Base-by-base conservation (phyloP, 2,329 filamentous ascomycete species). In the Diplocarpon mali region DNA sequence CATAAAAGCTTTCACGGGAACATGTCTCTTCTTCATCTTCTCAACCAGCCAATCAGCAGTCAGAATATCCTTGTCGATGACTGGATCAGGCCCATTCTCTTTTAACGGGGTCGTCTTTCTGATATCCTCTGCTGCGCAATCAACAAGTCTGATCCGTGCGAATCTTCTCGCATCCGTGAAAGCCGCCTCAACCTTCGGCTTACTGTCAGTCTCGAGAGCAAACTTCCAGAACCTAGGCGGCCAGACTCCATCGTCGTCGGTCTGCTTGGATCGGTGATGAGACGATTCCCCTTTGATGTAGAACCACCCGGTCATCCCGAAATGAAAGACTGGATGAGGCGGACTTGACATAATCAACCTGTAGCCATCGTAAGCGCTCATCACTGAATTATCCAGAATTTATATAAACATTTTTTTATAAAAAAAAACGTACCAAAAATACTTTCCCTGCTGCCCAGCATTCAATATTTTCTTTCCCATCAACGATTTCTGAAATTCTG, bases 161-260 rank as follows among this genome's bases (percentile, higher is more conserved):
- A 98, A 76, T 24, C 92, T 72, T 38, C 92, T 76, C 3, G 83
- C 67, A 61, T 98, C 92, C 1, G 88, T 82, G 61, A 94, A 96
- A 1, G 90, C 89, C 20, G 83, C 65, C 70, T 83, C 60, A 59
- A 76, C 67, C 8, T 64, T 63, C 2, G 73, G 64, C 1, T 65
- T 65, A 28, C 73, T 73, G 14, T 70, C 65, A 4, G 85, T 80
- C 54, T 81, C 74, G 14, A 95, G 64, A 4, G 84, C 67, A 54
- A 95, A 95, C 56, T 95, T 96, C 77, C 81, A 86, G 64, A 80
- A 94, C 55, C 80, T 84, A 0, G 92, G 92, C 12, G 92, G 92
- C 90, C 90, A 96, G 38, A 73, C 69, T 39, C 79, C 72, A 27
- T 75, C 73, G 29, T 75, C 63, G 29, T 75, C 63, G 9, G 43